These are phyloP conservation scores for Podila minutissima DNA, from an alignment of 192 early-diverging fungal genomes.

Conservation along the genomic window DNA sequence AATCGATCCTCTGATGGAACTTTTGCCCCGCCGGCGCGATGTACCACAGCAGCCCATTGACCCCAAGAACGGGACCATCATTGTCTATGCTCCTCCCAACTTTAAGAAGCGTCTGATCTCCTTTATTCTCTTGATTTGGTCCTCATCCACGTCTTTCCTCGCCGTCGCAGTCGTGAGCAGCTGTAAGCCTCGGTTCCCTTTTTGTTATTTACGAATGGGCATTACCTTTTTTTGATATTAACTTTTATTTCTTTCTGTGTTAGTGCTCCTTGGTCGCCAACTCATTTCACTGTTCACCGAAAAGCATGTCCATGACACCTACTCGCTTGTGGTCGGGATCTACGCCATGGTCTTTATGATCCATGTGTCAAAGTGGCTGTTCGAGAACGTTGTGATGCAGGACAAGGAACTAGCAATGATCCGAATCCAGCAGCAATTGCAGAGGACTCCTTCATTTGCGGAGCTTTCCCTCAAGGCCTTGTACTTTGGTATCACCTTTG, in stretches of 20 bases:
- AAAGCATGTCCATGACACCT: conserved; percentile 79
- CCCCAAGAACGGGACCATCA: conserved; percentile 71
- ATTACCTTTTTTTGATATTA: neutral
- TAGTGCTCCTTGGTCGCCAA: conserved; percentile 69
- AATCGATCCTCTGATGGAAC: conserved; percentile 55
- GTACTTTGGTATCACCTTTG: conserved; percentile 65
- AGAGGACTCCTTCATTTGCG: conserved; percentile 14
- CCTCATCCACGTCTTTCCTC: conserved; percentile 59
- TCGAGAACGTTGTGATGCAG: conserved; percentile 17
- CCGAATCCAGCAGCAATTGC: conserved; percentile 12
- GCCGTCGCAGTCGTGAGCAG: conserved; percentile 59
- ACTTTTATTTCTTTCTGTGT: conserved; percentile 22
- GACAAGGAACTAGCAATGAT: conserved; percentile 8
- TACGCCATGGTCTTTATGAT: conserved; percentile 54
- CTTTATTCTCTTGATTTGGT: conserved; percentile 65
- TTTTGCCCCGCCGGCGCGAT: conserved; percentile 30
- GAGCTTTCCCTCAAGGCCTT: conserved; percentile 48
- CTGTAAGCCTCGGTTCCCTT: conserved; percentile 28
- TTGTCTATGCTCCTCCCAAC: conserved; percentile 85
- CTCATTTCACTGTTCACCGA: conserved; percentile 58
- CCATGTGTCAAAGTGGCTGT: conserved; percentile 42
- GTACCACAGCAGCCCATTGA: conserved; percentile 52
- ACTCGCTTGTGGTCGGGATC: conserved; percentile 77
- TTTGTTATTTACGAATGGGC: neutral
- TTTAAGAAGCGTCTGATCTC: conserved; percentile 69